Evolutionary conservation across 805 yeast species (phyloP).

Genomic region (Saturnispora bothae): DNA sequence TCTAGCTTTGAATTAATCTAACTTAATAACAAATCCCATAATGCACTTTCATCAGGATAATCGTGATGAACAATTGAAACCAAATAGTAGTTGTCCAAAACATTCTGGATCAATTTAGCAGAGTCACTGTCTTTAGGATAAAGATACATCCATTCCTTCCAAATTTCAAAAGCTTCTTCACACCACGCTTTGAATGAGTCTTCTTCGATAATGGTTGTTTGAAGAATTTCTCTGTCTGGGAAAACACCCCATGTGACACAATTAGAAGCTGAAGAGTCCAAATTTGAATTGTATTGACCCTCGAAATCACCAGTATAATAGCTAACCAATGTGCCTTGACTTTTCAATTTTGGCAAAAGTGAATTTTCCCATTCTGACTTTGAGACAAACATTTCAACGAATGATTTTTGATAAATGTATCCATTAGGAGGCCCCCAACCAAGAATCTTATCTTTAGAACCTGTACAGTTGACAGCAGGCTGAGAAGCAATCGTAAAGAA

Average conservation of each 20-base stretch:
- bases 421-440: conserved; percentile 98
- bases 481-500: conserved; percentile 89
- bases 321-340: conserved; percentile 40
- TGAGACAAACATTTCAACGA: conserved; percentile 81
- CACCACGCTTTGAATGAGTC: conserved; percentile 94
- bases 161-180: conserved; percentile 86
- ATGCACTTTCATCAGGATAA: conserved; percentile 55
- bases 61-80: conserved; percentile 88
- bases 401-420: conserved; percentile 81
- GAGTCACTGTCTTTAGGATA: conserved; percentile 50
- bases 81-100: conserved; percentile 56
- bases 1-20: conserved; percentile 5
- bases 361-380: conserved; percentile 54
- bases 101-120: conserved; percentile 48
- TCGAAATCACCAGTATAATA: conserved; percentile 64
- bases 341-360: conserved; percentile 43
- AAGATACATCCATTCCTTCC: conserved; percentile 86
- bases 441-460: conserved; percentile 72
- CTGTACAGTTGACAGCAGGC: conserved; percentile 79
- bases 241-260: conserved; percentile 98
- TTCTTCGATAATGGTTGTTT: conserved; percentile 84
- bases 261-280: conserved; percentile 45
- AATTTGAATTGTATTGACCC: conserved; percentile 51
- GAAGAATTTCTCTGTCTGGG: conserved; percentile 80
- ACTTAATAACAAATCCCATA: conserved; percentile 58